Percentiles rank a stretch among this genome's conserved stretches.
Conservation (phyloP, 768 basidiomycete genomes). For the Leccinum truebloodii region DNA sequence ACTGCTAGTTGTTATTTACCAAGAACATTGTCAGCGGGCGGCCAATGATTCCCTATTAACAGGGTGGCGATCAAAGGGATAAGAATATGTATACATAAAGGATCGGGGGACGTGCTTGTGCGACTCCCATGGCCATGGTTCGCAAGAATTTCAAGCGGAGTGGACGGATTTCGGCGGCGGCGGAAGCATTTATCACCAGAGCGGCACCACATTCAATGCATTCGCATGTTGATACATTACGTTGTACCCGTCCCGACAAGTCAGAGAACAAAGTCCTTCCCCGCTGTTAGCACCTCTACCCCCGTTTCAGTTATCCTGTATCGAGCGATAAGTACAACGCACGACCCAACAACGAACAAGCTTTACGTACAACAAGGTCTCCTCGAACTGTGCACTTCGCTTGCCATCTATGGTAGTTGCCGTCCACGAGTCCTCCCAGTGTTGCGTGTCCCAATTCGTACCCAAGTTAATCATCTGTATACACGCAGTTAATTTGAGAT, state of each 20-base stretch:
- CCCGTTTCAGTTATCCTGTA: slow-evolving; percentile 88
- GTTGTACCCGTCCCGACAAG: slow-evolving; percentile 15
- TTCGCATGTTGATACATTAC: slow-evolving; percentile 25
- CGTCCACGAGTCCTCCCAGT: slow-evolving; percentile 97
- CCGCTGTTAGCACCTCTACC: slow-evolving; percentile 82
- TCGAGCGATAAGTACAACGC: slow-evolving; percentile 18
- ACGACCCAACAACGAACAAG: slow-evolving; percentile 3
- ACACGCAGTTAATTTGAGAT: slow-evolving; percentile 6
- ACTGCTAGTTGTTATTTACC: slow-evolving; percentile 31
- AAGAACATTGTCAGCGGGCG: slow-evolving; percentile 27
- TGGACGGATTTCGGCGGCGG: slow-evolving; percentile 12
- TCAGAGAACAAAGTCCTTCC: slow-evolving; percentile 33
- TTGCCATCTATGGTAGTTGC: slow-evolving; percentile 91
- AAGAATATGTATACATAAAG: slow-evolving; percentile 36
- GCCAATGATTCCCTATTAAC: slow-evolving; percentile 28
- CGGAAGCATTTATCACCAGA: slow-evolving; percentile 17
- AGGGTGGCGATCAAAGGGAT: slow-evolving; percentile 27
- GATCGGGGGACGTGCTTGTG: slow-evolving; percentile 24
- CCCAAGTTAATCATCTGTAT: slow-evolving; percentile 92
- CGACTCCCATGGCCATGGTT: slow-evolving; percentile 17
- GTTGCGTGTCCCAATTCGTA: slow-evolving; percentile 68
- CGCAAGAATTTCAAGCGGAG: slow-evolving; percentile 24
- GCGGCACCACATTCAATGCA: slow-evolving; percentile 17
- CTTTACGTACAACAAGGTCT: slow-evolving; percentile 82
- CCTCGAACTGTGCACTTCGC: slow-evolving; percentile 95